Percentiles rank a stretch among this genome's conserved stretches.
Conservation (phyloP, 768 basidiomycete genomes). For the Antrodiella citrinella region DNA sequence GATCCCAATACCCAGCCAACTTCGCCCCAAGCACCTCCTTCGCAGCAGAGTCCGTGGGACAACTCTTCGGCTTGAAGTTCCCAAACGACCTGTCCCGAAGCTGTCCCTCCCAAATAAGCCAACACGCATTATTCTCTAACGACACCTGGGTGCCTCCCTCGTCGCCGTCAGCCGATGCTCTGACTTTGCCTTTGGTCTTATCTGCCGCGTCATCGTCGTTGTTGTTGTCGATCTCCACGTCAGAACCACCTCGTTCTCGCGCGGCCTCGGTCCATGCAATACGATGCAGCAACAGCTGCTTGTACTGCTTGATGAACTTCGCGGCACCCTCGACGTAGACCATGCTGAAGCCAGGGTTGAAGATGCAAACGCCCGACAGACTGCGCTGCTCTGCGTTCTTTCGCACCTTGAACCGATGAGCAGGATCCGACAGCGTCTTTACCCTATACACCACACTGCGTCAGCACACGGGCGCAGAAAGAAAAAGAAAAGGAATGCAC, state of each 20-base stretch:
- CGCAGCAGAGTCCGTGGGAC: conserved; percentile 77
- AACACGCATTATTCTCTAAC: conserved; percentile 85
- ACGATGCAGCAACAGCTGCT: conserved; percentile 75
- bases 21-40: conserved; percentile 82
- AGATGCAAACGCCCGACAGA: conserved; percentile 84
- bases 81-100: conserved; percentile 76
- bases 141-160: conserved; percentile 31
- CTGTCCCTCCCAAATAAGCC: conserved; percentile 88
- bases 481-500: conserved; percentile 23
- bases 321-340: conserved; percentile 90
- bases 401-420: conserved; percentile 93
- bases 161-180: conserved; percentile 20
- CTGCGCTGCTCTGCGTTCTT: conserved; percentile 92
- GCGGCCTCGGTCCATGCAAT: conserved; percentile 94
- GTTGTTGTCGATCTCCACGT: conserved; percentile 55
- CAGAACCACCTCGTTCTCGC: conserved; percentile 65
- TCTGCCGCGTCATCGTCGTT: conserved; percentile 27
- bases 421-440: conserved; percentile 80
- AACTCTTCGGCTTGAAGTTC: conserved; percentile 72
- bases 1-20: conserved; percentile 89
- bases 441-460: conserved; percentile 40
- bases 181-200: conserved; percentile 30
- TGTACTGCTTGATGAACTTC: conserved; percentile 83
- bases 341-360: conserved; percentile 83
- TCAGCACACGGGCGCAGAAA: conserved; percentile 1